phyloP scores from a whole-genome alignment of 306 rosid species.

The Fagus sylvatica region DNA sequence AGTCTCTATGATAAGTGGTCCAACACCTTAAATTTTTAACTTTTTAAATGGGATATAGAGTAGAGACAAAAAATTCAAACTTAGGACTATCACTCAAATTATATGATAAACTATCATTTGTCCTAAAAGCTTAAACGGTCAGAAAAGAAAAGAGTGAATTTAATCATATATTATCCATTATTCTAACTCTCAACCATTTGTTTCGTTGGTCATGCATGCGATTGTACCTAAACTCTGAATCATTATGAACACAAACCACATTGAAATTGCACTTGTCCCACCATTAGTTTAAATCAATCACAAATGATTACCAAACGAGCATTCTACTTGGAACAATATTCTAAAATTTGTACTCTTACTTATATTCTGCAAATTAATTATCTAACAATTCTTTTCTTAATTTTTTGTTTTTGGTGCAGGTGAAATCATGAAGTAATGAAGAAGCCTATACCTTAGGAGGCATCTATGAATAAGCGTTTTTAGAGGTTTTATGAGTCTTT shows the following conservation, averaged over 20 bases:
- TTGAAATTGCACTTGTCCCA: background rate
- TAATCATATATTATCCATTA: no score
- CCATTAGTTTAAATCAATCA: background rate
- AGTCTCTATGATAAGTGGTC: no score
- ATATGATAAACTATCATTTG: no score
- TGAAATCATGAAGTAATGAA: conserved; percentile 41
- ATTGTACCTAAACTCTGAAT: background rate
- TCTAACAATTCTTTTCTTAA: no score
- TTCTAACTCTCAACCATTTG: background rate
- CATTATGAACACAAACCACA: background rate
- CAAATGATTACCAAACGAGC: background rate
- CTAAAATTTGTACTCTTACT: background rate
- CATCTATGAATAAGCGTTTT: conserved; percentile 31
- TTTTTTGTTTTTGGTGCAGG: conserved; percentile 46
- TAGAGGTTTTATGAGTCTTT: conserved; percentile 4
- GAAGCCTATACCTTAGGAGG: conserved; percentile 10
- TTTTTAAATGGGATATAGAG: no score
- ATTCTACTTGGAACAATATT: background rate
- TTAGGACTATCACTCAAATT: no score
- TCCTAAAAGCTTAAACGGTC: no score
- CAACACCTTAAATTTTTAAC: no score
- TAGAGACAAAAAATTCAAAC: no score
- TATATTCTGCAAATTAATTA: no score
- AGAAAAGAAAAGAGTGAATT: no score
- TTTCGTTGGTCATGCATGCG: background rate